Evolutionary conservation across 169 alveolate genomes (phyloP).

Genomic region (Plasmodium knowlesi): DNA sequence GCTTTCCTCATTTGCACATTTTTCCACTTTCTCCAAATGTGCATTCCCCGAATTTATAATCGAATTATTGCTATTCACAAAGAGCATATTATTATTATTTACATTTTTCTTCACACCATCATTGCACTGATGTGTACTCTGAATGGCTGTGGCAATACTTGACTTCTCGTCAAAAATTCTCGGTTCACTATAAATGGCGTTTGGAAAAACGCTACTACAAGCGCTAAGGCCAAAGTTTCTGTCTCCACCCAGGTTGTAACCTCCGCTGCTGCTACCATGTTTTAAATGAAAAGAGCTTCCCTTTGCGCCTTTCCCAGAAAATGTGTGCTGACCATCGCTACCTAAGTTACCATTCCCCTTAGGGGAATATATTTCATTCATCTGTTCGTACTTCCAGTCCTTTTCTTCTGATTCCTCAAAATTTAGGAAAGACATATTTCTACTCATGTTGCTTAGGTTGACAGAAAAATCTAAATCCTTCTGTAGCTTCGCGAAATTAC

Average conservation of each 20-base stretch:
- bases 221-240: background rate
- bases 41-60: background rate
- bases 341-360: background rate
- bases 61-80: background rate
- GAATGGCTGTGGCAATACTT: background rate
- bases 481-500: background rate
- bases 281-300: background rate
- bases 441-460: conserved; percentile 6
- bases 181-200: background rate
- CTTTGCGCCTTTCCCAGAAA: background rate
- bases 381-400: background rate
- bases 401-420: background rate
- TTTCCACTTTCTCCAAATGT: background rate
- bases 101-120: background rate
- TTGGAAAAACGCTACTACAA: background rate
- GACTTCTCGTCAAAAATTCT: background rate
- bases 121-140: background rate
- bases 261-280: background rate
- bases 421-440: background rate
- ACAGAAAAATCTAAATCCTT: conserved; percentile 4
- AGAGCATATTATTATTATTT: background rate
- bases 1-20: background rate
- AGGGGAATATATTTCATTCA: background rate
- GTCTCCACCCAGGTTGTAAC: background rate
- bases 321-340: background rate